Conservation (phyloP, 1,139 yeast genomes). For the Geotrichum phurueaensis region DNA sequence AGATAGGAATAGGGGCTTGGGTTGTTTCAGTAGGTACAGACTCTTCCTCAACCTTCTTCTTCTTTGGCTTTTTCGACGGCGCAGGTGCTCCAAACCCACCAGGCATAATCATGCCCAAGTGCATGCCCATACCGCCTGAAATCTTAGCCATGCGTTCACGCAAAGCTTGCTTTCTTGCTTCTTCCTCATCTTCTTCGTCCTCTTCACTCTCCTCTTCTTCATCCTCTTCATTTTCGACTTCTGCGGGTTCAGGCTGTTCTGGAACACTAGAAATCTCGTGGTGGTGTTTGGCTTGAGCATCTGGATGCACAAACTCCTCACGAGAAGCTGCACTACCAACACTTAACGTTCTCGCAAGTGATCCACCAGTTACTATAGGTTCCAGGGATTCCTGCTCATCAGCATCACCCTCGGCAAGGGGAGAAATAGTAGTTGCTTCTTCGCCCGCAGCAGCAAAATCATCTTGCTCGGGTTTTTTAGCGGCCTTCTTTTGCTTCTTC, state of each 20-base stretch:
- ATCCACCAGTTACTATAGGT: conserved; percentile 6
- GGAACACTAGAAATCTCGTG: not conserved
- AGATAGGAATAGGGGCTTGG: conserved; percentile 43
- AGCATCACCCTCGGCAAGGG: not conserved
- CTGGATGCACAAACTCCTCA: not conserved
- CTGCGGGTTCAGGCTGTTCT: not conserved
- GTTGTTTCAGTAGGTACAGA: conserved; percentile 19
- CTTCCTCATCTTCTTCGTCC: conserved; percentile 65
- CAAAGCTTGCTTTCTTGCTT: conserved; percentile 66
- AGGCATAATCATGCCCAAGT: conserved; percentile 28
- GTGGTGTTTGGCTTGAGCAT: not conserved
- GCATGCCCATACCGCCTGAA: conserved; percentile 83
- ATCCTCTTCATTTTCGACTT: conserved; percentile 29
- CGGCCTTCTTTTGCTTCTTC: conserved; percentile 46
- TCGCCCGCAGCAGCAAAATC: not conserved
- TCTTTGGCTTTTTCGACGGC: conserved; percentile 9
- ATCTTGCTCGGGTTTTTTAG: conserved; percentile 4
- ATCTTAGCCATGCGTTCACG: conserved; percentile 95
- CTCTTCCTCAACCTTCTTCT: conserved; percentile 27
- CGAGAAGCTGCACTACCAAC: not conserved
- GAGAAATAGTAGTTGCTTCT: not conserved
- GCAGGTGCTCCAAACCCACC: conserved; percentile 20
- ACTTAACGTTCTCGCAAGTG: not conserved
- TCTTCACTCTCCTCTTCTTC: conserved; percentile 43
- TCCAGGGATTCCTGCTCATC: conserved; percentile 1